These are phyloP conservation scores for Pythium sp. DNA, from an alignment of 352 stramenopile genomes.

Conservation along the genomic window DNA sequence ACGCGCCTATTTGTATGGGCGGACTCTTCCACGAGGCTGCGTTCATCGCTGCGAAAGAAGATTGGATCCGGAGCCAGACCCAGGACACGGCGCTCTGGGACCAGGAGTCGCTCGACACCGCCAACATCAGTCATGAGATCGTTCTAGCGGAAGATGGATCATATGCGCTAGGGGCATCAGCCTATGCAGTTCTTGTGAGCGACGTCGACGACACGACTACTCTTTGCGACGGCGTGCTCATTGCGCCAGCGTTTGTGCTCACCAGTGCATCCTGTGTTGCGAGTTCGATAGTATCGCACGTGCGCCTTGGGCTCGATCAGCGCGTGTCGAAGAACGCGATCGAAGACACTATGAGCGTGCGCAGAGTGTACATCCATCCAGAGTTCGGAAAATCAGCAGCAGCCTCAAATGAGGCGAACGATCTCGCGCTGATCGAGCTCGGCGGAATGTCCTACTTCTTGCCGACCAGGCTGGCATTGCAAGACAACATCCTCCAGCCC, in stretches of 20 bases:
- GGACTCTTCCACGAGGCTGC: constrained; percentile 7
- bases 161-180: neutral
- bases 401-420: neutral
- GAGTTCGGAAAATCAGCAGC: neutral
- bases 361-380: constrained; percentile 8
- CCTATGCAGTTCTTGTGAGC: constrained; percentile 6
- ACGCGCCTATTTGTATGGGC: constrained; percentile 6
- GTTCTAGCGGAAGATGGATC: neutral
- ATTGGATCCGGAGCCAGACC: constrained; percentile 9
- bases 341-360: constrained; percentile 10
- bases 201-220: neutral
- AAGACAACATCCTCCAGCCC: constrained; percentile 5
- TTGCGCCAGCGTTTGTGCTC: constrained; percentile 5
- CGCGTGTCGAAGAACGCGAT: neutral
- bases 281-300: constrained; percentile 3
- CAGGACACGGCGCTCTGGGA: constrained; percentile 6
- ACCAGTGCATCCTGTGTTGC: constrained; percentile 3
- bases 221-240: constrained; percentile 7
- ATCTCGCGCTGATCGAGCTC: constrained; percentile 14
- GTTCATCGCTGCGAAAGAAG: constrained; percentile 10
- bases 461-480: neutral
- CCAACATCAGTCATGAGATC: neutral
- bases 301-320: constrained; percentile 6
- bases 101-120: neutral
- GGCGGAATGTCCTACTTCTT: constrained; percentile 11